Evolutionary conservation across 148 eudicot species (phyloP).

Genomic region (Camellia lanceoleosa): DNA sequence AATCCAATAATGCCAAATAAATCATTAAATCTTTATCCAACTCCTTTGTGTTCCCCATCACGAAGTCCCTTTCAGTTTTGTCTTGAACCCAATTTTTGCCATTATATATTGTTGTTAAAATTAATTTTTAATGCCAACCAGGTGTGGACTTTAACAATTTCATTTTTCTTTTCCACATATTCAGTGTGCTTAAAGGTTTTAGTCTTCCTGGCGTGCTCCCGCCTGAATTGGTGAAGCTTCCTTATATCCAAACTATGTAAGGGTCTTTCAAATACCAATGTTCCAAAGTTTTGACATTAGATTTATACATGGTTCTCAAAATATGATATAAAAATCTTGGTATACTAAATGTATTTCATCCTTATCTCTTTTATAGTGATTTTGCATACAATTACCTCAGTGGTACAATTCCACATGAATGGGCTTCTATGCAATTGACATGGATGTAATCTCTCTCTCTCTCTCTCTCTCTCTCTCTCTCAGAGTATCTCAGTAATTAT

Average conservation of each 20-base stretch:
- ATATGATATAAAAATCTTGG: conserved; percentile 4
- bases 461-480: conserved; percentile 3
- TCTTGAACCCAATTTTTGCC: background rate
- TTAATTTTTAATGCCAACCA: background rate
- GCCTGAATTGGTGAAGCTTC: conserved; percentile 53
- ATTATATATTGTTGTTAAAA: background rate
- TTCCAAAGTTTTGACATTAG: background rate
- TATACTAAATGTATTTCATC: background rate
- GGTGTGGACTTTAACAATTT: background rate
- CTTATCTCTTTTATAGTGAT: conserved; percentile 41
- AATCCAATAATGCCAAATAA: no score
- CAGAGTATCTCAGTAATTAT: background rate
- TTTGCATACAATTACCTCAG: conserved; percentile 65
- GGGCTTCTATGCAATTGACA: conserved; percentile 54
- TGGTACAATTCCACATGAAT: conserved; percentile 64
- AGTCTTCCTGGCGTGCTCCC: conserved; percentile 75
- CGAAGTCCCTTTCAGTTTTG: background rate
- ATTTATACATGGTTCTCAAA: background rate
- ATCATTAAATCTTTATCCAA: no score
- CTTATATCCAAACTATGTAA: conserved; percentile 54
- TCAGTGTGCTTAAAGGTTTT: conserved; percentile 60
- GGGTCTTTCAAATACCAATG: conserved; percentile 12
- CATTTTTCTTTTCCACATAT: background rate
- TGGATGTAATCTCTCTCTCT: conserved; percentile 37
- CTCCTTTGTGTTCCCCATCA: no score